phyloP scores from a whole-genome alignment of 768 basidiomycete genomes.

The Serpula lacrymans region DNA sequence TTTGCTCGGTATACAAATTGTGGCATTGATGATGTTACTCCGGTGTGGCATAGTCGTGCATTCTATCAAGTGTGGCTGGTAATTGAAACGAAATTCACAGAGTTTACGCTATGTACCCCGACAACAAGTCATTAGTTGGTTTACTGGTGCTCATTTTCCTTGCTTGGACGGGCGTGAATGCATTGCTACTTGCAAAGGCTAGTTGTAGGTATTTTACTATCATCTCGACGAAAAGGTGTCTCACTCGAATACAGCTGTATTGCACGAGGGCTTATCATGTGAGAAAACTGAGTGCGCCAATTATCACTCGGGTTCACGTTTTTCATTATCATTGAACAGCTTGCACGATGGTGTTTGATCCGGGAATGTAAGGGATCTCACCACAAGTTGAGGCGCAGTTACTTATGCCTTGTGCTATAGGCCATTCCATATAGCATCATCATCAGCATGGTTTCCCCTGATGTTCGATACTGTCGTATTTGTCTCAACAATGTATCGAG shows the following conservation, averaged over 20 bases:
- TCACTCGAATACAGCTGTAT: constrained; percentile 23
- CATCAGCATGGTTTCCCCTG: constrained; percentile 40
- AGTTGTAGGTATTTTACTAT: constrained; percentile 37
- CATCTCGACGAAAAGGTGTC: constrained; percentile 5
- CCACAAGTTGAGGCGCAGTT: no score
- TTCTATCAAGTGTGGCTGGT: no score
- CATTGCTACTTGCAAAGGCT: constrained; percentile 51
- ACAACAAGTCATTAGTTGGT: constrained; percentile 8
- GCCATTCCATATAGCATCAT: constrained; percentile 22
- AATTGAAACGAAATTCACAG: constrained; percentile 12
- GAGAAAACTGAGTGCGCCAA: constrained; percentile 22
- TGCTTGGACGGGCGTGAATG: constrained; percentile 45
- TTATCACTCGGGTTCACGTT: neutral
- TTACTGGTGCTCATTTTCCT: constrained; percentile 29
- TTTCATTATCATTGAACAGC: constrained; percentile 20
- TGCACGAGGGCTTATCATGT: constrained; percentile 31
- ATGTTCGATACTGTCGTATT: constrained; percentile 37
- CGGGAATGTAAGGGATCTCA: constrained; percentile 23
- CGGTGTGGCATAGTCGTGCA: no score
- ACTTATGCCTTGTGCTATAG: no score
- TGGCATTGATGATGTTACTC: constrained; percentile 42
- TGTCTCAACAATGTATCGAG: constrained; percentile 29
- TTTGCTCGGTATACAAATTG: constrained; percentile 35
- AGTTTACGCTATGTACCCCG: constrained; percentile 14
- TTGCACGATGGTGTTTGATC: constrained; percentile 38